Evolutionary conservation across 352 stramenopile species (phyloP).

Genomic region (Phytopythium delawarense): DNA sequence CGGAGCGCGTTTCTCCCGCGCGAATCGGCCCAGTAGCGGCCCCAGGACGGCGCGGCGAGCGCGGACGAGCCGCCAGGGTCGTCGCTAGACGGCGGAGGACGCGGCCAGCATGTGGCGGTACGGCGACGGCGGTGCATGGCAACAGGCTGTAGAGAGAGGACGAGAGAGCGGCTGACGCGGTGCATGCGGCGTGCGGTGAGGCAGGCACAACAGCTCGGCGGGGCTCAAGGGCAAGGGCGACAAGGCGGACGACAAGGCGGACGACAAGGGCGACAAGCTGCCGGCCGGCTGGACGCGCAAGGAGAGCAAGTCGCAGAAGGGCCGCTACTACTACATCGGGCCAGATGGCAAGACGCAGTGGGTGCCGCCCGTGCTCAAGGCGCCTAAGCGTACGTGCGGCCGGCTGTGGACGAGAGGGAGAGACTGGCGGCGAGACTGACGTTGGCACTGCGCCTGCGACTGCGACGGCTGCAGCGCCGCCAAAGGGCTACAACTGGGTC

Average conservation of each 20-base stretch:
- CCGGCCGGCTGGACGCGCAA: conserved; percentile 77
- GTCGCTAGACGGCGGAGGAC: not conserved
- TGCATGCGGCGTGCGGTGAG: no score
- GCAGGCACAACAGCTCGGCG: conserved; percentile 9
- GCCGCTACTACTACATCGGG: conserved; percentile 83
- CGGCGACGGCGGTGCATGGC: not conserved
- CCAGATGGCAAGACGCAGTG: conserved; percentile 81
- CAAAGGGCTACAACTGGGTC: conserved; percentile 75
- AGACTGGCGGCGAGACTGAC: not conserved
- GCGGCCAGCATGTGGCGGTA: conserved; percentile 7
- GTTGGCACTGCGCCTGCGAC: not conserved
- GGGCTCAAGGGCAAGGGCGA: conserved; percentile 1
- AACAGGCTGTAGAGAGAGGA: no score
- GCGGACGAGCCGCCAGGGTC: no score
- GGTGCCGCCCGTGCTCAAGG: conserved; percentile 42
- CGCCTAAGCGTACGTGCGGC: conserved; percentile 6
- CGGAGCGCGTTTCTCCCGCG: not conserved
- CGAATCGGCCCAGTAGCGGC: not conserved
- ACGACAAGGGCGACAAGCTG: conserved; percentile 32
- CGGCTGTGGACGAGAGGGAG: no score
- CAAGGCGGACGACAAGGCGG: not conserved
- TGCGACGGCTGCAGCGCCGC: conserved; percentile 17
- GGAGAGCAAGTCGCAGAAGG: conserved; percentile 85
- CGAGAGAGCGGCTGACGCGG: not conserved
- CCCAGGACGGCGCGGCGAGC: not conserved